These are phyloP conservation scores for Phytophthora cactorum DNA, from an alignment of 352 stramenopile genomes.

Conservation along the genomic window DNA sequence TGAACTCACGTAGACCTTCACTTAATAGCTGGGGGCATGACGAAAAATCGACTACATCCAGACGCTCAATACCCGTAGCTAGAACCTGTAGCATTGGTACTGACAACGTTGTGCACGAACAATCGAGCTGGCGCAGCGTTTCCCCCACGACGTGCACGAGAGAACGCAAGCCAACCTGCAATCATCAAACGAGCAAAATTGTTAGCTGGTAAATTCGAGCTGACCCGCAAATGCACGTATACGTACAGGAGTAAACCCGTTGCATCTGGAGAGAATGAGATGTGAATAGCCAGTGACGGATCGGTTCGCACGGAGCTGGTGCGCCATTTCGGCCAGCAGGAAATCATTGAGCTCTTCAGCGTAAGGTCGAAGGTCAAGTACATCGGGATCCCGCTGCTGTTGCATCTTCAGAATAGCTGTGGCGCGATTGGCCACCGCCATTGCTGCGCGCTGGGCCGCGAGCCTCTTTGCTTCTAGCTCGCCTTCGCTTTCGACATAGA, in stretches of 20 bases:
- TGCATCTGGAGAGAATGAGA: conserved; percentile 61
- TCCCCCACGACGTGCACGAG: conserved; percentile 68
- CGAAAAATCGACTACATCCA: conserved; percentile 70
- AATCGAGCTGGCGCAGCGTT: conserved; percentile 55
- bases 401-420: conserved; percentile 56
- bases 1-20: conserved; percentile 68
- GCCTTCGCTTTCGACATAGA: conserved; percentile 38
- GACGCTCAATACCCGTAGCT: conserved; percentile 60
- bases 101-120: conserved; percentile 54
- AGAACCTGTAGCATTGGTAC: conserved; percentile 76
- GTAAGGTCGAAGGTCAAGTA: conserved; percentile 58
- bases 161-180: conserved; percentile 72
- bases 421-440: conserved; percentile 50
- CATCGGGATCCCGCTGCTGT: conserved; percentile 55
- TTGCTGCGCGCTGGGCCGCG: conserved; percentile 38
- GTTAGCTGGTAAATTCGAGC: conserved; percentile 4
- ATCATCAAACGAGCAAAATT: conserved; percentile 1
- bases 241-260: conserved; percentile 52
- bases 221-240: not conserved
- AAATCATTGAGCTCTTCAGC: conserved; percentile 56
- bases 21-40: conserved; percentile 57
- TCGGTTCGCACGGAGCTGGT: conserved; percentile 56
- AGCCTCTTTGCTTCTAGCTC: conserved; percentile 41
- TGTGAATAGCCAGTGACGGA: conserved; percentile 45
- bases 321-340: conserved; percentile 65